Conservation (phyloP, 2,329 filamentous ascomycete genomes). For the Diaporthe destruens region DNA sequence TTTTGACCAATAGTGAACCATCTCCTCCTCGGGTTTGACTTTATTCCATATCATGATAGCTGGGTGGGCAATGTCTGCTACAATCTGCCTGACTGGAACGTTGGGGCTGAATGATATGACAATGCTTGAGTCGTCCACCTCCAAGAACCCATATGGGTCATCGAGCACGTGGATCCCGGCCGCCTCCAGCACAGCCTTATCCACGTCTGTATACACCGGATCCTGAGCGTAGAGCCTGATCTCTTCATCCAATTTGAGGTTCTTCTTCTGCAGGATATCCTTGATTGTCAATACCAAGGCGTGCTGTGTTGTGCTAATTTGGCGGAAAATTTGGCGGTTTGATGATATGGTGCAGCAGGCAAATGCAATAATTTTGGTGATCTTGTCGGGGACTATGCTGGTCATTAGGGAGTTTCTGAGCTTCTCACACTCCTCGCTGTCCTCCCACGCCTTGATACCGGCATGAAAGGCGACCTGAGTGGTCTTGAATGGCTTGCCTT, state of each 20-base stretch:
- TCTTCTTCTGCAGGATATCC: not conserved
- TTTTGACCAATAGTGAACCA: not conserved
- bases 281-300: slow-evolving; percentile 11
- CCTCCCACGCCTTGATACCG: not conserved
- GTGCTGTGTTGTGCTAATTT: not conserved
- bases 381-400: not conserved
- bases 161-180: not conserved
- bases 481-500: not conserved
- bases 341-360: not conserved
- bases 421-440: not conserved
- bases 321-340: no score
- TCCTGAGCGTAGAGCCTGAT: slow-evolving; percentile 1
- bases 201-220: not conserved
- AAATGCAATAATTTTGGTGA: slow-evolving; percentile 21
- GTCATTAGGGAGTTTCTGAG: not conserved
- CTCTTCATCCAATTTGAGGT: not conserved
- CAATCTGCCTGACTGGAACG: slow-evolving; percentile 18
- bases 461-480: not conserved
- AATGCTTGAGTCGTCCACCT: slow-evolving; percentile 3
- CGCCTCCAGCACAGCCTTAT: not conserved
- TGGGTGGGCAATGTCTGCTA: slow-evolving; percentile 8
- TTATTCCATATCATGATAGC: slow-evolving; percentile 1
- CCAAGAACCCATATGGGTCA: slow-evolving; percentile 1
- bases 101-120: not conserved
- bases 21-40: not conserved